A percentile compares a stretch with the other conserved stretches of the same genome.
These are phyloP conservation scores for Colletotrichum brevisporum DNA, from an alignment of 2,329 filamentous ascomycete species.

Conservation along the genomic window DNA sequence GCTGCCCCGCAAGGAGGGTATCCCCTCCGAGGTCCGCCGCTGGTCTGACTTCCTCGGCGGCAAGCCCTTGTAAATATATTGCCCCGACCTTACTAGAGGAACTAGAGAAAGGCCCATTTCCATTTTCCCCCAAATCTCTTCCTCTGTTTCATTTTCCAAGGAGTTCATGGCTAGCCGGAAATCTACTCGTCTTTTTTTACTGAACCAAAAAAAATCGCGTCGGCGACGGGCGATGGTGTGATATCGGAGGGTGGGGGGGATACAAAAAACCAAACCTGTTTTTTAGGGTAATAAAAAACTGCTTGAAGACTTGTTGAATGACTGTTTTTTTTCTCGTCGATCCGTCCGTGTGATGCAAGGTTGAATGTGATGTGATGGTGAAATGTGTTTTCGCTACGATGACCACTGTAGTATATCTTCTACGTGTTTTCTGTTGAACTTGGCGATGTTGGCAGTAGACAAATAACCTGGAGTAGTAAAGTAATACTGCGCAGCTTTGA, in stretches of 20 bases:
- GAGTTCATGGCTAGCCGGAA: constrained; percentile 33
- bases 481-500: no score
- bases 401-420: no score
- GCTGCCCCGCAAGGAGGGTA: constrained; percentile 88
- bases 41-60: constrained; percentile 97
- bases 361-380: no score
- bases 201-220: not conserved
- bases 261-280: constrained; percentile 14
- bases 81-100: not conserved
- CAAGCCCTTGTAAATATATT: constrained; percentile 77
- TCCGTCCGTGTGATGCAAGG: not conserved
- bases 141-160: constrained; percentile 20
- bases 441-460: no score
- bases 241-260: constrained; percentile 11
- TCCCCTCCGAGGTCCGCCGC: constrained; percentile 89
- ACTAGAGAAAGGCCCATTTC: not conserved
- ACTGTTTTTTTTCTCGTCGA: not conserved
- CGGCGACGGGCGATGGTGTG: constrained; percentile 19
- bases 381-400: no score
- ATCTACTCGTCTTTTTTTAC: constrained; percentile 18
- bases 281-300: constrained; percentile 16
- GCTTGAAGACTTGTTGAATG: not conserved
- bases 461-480: no score
- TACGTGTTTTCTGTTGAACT: no score
- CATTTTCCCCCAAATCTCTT: not conserved